Percentiles rank a stretch among this genome's conserved stretches.
Conservation (phyloP, 2,329 filamentous ascomycete species). For the Didymella exigua region DNA sequence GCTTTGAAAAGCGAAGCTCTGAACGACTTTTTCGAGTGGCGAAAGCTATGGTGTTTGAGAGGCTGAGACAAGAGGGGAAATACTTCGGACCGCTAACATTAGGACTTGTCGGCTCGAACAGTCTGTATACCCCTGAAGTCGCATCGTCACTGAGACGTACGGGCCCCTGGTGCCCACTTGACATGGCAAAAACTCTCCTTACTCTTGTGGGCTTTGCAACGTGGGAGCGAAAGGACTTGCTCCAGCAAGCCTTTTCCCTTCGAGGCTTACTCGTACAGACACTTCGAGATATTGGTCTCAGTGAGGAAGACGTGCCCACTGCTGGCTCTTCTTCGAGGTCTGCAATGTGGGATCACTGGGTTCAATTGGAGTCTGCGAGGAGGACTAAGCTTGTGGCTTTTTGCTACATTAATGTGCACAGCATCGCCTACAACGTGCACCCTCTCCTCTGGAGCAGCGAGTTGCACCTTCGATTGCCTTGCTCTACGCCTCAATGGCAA, state of each 20-base stretch:
- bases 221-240: constrained; percentile 39
- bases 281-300: constrained; percentile 37
- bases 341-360: constrained; percentile 40
- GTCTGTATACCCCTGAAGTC: constrained; percentile 16
- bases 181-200: constrained; percentile 37
- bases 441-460: constrained; percentile 40
- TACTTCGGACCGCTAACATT: constrained; percentile 33
- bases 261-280: constrained; percentile 35
- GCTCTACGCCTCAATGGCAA: constrained; percentile 35
- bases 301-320: constrained; percentile 22
- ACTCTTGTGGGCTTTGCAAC: constrained; percentile 41
- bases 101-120: constrained; percentile 24
- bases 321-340: constrained; percentile 25
- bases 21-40: constrained; percentile 38
- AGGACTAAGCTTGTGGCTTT: constrained; percentile 42
- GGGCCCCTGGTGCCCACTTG: constrained; percentile 35
- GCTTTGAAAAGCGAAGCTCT: constrained; percentile 40
- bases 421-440: constrained; percentile 40
- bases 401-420: constrained; percentile 43
- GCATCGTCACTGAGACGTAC: constrained; percentile 15
- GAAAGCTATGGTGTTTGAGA: constrained; percentile 38
- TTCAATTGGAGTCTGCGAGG: constrained; percentile 34
- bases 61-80: constrained; percentile 32
- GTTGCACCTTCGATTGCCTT: constrained; percentile 35
- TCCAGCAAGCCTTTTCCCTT: constrained; percentile 40